These are phyloP conservation scores for Aquilaria sinensis DNA, from an alignment of 345 rosid species.

Conservation along the genomic window DNA sequence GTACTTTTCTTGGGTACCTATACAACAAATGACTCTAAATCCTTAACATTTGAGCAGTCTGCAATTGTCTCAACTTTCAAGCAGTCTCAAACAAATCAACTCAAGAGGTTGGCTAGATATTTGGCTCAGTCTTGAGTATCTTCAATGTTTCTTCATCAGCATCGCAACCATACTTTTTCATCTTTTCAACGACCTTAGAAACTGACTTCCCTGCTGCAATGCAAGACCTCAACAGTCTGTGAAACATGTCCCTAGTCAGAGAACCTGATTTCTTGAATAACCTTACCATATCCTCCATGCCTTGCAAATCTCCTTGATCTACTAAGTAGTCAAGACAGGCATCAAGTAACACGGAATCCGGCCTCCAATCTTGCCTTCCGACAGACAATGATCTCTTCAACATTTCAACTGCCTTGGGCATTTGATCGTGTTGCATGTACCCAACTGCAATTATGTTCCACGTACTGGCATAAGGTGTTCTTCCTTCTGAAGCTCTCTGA, in stretches of 20 bases:
- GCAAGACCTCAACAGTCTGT: conserved; percentile 18
- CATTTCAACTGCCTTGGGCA: conserved; percentile 25
- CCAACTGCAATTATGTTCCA: conserved; percentile 20
- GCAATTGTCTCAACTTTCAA: too few relatives aligned
- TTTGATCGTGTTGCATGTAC: conserved; percentile 12
- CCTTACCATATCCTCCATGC: conserved; percentile 13
- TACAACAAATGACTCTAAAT: too few relatives aligned
- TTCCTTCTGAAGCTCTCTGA: conserved; percentile 13
- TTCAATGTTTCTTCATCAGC: conserved; percentile 15
- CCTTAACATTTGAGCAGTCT: too few relatives aligned
- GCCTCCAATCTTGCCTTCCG: conserved; percentile 14
- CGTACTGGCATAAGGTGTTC: conserved; percentile 14
- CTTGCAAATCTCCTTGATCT: conserved; percentile 17
- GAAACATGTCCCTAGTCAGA: conserved; percentile 14
- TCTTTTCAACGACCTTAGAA: conserved; percentile 13
- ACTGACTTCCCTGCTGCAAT: conserved; percentile 14
- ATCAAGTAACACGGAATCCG: conserved; percentile 2
- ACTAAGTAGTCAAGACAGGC: conserved; percentile 26
- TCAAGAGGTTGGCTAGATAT: background rate
- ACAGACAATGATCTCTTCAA: conserved; percentile 18
- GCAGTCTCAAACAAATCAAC: too few relatives aligned
- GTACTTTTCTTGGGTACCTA: too few relatives aligned
- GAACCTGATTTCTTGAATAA: conserved; percentile 13
- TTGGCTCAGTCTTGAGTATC: conserved; percentile 8
- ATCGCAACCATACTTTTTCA: conserved; percentile 13